phyloP scores from a whole-genome alignment of 192 early-diverging fungal species.

The Phlyctochytrium planicorne region DNA sequence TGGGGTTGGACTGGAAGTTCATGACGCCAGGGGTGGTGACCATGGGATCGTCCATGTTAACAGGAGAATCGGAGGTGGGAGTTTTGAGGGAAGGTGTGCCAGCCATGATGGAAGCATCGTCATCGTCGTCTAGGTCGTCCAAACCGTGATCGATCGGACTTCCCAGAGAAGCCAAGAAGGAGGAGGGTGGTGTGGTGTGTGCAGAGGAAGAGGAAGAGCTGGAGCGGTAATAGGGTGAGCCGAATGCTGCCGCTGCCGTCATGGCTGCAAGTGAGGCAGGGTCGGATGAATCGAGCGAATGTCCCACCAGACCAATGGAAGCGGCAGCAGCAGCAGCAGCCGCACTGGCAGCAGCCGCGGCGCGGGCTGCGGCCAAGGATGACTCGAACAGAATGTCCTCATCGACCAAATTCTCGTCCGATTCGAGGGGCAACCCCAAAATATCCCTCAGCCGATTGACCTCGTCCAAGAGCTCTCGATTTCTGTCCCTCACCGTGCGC shows the following conservation, averaged over 20 bases:
- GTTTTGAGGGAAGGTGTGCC: not conserved
- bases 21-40: not conserved
- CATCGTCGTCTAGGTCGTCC: not conserved
- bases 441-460: slow-evolving; percentile 59
- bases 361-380: not conserved
- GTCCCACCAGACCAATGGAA: not conserved
- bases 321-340: not conserved
- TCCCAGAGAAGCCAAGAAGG: not conserved
- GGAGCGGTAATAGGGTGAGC: not conserved
- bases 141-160: not conserved
- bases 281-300: not conserved
- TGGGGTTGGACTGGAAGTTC: not conserved
- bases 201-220: not conserved
- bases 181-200: too few relatives aligned
- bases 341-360: not conserved
- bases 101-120: not conserved
- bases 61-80: not conserved
- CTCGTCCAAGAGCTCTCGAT: slow-evolving; percentile 57
- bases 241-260: not conserved
- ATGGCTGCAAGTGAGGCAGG: not conserved
- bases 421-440: slow-evolving; percentile 47
- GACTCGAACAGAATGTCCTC: slow-evolving; percentile 1
- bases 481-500: slow-evolving; percentile 46
- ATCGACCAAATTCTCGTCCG: not conserved
- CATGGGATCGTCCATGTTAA: not conserved